phyloP scores from a whole-genome alignment of 352 stramenopile genomes.

The Albugo laibachii region DNA sequence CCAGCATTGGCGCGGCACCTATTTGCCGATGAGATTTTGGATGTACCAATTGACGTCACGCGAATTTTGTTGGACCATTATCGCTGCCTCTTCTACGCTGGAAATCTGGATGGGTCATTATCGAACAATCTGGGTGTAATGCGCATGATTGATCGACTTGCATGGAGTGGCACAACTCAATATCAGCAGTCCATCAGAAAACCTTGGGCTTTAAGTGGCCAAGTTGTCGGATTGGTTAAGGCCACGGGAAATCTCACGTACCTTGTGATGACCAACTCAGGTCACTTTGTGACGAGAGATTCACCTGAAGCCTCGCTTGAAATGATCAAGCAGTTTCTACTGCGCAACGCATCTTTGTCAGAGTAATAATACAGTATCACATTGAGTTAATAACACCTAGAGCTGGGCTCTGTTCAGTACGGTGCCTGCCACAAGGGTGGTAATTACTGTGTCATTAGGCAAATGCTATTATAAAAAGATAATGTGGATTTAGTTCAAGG shows the following conservation, averaged over 20 bases:
- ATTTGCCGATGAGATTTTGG: conserved; percentile 50
- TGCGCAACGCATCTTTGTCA: too few relatives aligned
- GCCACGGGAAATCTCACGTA: conserved; percentile 61
- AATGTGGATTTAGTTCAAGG: too few relatives aligned
- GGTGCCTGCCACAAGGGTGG: too few relatives aligned
- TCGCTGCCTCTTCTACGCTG: conserved; percentile 67
- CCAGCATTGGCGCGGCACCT: conserved; percentile 49
- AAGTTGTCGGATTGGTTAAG: conserved; percentile 44
- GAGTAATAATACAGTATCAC: too few relatives aligned
- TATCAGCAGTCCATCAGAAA: conserved; percentile 34
- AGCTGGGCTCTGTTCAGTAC: too few relatives aligned
- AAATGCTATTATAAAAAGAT: too few relatives aligned
- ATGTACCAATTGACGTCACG: conserved; percentile 56
- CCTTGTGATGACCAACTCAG: conserved; percentile 63
- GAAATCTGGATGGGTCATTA: conserved; percentile 67
- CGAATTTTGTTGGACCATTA: conserved; percentile 65
- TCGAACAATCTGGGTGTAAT: conserved; percentile 64
- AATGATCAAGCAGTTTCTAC: conserved; percentile 63
- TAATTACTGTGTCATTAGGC: too few relatives aligned
- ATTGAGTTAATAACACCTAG: too few relatives aligned
- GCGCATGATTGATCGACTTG: conserved; percentile 59
- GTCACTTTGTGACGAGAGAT: conserved; percentile 48
- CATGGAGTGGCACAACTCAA: conserved; percentile 39
- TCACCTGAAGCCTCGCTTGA: conserved; percentile 47
- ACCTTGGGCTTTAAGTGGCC: conserved; percentile 37